These are phyloP conservation scores for Ascochyta clinopodiicola DNA, from an alignment of 2,329 filamentous ascomycete species.

Conservation along the genomic window DNA sequence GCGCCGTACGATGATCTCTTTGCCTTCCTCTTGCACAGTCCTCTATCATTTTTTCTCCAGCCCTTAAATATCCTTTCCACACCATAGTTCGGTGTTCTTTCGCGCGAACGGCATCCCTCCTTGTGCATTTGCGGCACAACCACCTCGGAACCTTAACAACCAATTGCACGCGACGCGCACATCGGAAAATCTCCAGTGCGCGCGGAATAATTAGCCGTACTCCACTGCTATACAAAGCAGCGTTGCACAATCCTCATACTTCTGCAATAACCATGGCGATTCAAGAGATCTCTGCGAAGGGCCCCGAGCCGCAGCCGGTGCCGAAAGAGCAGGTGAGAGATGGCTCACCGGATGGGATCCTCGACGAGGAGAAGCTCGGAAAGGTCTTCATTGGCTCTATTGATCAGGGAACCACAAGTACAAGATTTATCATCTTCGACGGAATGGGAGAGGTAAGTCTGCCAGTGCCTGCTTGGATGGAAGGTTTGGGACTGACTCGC, in stretches of 20 bases:
- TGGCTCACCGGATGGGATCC: conserved; percentile 21
- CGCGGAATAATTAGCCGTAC: conserved; percentile 24
- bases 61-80: conserved; percentile 19
- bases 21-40: conserved; percentile 19
- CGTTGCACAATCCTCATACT: conserved; percentile 1
- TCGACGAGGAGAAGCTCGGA: conserved; percentile 46
- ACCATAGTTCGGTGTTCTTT: conserved; percentile 27
- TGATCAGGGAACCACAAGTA: conserved; percentile 89
- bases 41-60: conserved; percentile 23
- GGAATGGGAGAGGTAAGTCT: conserved; percentile 62
- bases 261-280: conserved; percentile 31
- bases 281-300: conserved; percentile 35
- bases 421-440: conserved; percentile 90
- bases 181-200: conserved; percentile 17
- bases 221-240: conserved; percentile 6
- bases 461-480: background rate
- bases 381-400: conserved; percentile 83
- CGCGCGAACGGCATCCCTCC: conserved; percentile 23
- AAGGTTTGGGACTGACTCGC: conserved; percentile 2
- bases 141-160: conserved; percentile 21
- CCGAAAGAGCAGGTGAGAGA: conserved; percentile 39
- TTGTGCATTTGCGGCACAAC: conserved; percentile 26
- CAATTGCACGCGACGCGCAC: conserved; percentile 21
- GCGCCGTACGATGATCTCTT: conserved; percentile 25
- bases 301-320: conserved; percentile 39